These are phyloP conservation scores for Ramaria rubella DNA, from an alignment of 768 basidiomycete species.

Conservation along the genomic window DNA sequence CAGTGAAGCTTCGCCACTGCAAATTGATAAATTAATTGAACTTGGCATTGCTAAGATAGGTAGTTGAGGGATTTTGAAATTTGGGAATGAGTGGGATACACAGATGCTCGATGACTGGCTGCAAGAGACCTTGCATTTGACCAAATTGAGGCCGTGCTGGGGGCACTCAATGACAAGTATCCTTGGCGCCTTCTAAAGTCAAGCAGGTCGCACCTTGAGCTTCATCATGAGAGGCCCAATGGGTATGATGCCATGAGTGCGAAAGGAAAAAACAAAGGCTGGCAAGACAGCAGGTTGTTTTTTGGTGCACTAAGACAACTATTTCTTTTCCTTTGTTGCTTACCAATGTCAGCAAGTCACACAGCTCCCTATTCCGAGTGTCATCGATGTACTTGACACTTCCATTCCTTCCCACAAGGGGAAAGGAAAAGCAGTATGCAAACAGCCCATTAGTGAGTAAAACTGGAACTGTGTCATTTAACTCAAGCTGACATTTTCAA, in stretches of 20 bases:
- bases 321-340: too few relatives aligned
- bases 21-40: neutral
- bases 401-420: too few relatives aligned
- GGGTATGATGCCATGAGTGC: neutral
- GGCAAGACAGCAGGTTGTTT: neutral
- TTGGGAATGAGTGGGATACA: neutral
- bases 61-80: neutral
- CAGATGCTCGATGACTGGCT: neutral
- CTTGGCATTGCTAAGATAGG: neutral
- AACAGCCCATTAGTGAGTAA: too few relatives aligned
- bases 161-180: neutral
- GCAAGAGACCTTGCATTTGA: neutral
- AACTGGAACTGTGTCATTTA: too few relatives aligned
- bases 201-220: neutral
- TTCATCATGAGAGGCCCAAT: neutral
- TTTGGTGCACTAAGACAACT: too few relatives aligned
- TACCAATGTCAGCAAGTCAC: too few relatives aligned
- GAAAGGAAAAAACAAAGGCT: neutral
- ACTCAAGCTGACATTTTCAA: too few relatives aligned
- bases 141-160: neutral
- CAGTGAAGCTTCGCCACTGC: neutral
- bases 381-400: too few relatives aligned
- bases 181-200: neutral
- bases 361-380: too few relatives aligned
- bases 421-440: too few relatives aligned